phyloP scores from a whole-genome alignment of 2,329 filamentous ascomycete species.

The Cladophialophora psammophila region DNA sequence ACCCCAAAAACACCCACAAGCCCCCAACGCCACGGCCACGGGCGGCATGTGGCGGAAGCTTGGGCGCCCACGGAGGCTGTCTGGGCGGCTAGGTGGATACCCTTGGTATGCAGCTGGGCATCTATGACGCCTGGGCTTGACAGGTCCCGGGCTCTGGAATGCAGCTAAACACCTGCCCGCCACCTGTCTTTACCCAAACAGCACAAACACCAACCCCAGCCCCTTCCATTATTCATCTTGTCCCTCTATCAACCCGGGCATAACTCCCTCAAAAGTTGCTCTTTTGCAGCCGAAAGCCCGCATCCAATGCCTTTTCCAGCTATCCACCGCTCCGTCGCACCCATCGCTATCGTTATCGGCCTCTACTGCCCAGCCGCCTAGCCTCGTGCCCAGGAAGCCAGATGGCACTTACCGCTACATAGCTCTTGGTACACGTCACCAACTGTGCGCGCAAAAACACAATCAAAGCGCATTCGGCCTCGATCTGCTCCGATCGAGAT shows the following conservation, averaged over 20 bases:
- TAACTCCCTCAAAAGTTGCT: not conserved
- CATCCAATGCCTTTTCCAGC: not conserved
- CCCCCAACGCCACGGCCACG: slow-evolving; percentile 3
- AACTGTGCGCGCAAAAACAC: not conserved
- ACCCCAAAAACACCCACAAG: not conserved
- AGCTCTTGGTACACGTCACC: slow-evolving; percentile 22
- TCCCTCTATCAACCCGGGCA: not conserved
- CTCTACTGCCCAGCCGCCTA: slow-evolving; percentile 15
- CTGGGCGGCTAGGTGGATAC: not conserved
- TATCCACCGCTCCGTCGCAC: not conserved
- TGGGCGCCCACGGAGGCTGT: not conserved
- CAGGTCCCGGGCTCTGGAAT: slow-evolving; percentile 1
- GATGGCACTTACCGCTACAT: not conserved
- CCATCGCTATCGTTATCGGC: not conserved
- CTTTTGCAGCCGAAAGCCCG: not conserved
- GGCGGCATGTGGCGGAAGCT: slow-evolving; percentile 20
- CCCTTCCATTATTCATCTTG: not conserved
- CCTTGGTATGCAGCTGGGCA: slow-evolving; percentile 13
- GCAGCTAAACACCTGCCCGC: slow-evolving; percentile 3
- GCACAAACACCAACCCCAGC: slow-evolving; percentile 4
- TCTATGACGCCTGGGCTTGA: slow-evolving; percentile 6
- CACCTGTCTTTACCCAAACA: not conserved
- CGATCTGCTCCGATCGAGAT: not conserved
- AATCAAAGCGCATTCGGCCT: not conserved
- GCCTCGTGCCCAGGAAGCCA: slow-evolving; percentile 22